A percentile compares a stretch with the other conserved stretches of the same genome.
Conservation (phyloP, 208 protist species). For the Naegleria gruberi region DNA sequence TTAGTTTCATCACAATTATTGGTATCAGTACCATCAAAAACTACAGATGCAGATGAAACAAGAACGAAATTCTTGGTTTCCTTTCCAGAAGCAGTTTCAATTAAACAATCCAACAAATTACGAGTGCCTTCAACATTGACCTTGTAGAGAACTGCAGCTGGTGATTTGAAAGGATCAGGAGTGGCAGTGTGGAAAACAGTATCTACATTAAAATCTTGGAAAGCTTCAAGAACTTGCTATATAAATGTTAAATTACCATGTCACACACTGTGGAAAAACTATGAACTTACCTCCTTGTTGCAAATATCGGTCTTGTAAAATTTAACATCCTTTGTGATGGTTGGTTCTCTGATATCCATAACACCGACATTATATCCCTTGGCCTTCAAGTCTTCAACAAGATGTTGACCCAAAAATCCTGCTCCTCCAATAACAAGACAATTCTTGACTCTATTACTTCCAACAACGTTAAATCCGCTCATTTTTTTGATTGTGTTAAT, state of each 20-base stretch:
- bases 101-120: constrained; percentile 19
- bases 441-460: background rate
- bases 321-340: constrained; percentile 7
- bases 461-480: background rate
- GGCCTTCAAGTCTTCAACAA: constrained; percentile 26
- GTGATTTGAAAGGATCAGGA: constrained; percentile 10
- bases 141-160: background rate
- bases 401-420: constrained; percentile 32
- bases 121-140: constrained; percentile 33
- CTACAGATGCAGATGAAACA: constrained; percentile 25
- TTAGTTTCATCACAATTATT: constrained; percentile 26
- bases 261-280: background rate
- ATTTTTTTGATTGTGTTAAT: too few species aligned
- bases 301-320: constrained; percentile 27
- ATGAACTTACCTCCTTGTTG: background rate
- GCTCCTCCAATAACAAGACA: constrained; percentile 30
- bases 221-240: background rate
- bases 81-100: background rate
- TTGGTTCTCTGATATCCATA: constrained; percentile 29
- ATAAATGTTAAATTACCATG: too few species aligned
- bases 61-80: constrained; percentile 24
- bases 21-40: constrained; percentile 28
- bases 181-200: constrained; percentile 21
- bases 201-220: background rate
- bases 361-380: constrained; percentile 11